Evolutionary conservation across 495 filamentous ascomycete genomes (phyloP).

Genomic region (Aspergillus heteromorphus): DNA sequence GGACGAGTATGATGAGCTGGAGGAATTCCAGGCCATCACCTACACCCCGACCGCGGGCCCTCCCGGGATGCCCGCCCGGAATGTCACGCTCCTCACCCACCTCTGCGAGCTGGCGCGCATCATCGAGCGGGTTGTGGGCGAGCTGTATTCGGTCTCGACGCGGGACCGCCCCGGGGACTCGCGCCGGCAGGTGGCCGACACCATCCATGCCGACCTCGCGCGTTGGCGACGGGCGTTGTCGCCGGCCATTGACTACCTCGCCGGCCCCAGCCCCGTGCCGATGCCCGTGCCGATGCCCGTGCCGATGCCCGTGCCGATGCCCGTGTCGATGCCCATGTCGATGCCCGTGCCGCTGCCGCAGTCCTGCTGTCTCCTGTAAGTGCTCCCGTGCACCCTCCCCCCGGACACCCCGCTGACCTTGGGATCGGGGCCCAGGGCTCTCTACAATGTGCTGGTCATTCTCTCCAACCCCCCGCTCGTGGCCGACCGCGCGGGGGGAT

Average conservation of each 20-base stretch:
- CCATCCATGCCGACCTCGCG: not conserved
- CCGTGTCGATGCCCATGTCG: not conserved
- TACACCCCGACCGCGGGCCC: not conserved
- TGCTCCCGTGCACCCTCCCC: not conserved
- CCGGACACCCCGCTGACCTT: constrained; percentile 11
- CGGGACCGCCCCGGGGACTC: not conserved
- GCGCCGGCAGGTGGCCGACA: not conserved
- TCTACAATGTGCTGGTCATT: constrained; percentile 27
- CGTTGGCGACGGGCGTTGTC: not conserved
- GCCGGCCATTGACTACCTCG: not conserved
- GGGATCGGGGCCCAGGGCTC: constrained; percentile 20
- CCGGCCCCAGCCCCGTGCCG: not conserved
- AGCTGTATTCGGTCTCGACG: constrained; percentile 15
- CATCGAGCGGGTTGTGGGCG: constrained; percentile 25
- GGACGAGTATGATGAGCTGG: constrained; percentile 31
- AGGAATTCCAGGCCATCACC: not conserved
- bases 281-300: too few species aligned
- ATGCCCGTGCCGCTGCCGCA: not conserved
- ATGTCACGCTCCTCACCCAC: not conserved
- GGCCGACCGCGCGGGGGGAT: constrained; percentile 10
- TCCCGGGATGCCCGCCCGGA: not conserved
- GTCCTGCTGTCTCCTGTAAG: not conserved
- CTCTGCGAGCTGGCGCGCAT: constrained; percentile 28
- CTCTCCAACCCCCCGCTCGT: constrained; percentile 25
- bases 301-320: too few species aligned